Base-by-base conservation (phyloP, 176 grass and related monocot genomes). In the Triticum dicoccoides region DNA sequence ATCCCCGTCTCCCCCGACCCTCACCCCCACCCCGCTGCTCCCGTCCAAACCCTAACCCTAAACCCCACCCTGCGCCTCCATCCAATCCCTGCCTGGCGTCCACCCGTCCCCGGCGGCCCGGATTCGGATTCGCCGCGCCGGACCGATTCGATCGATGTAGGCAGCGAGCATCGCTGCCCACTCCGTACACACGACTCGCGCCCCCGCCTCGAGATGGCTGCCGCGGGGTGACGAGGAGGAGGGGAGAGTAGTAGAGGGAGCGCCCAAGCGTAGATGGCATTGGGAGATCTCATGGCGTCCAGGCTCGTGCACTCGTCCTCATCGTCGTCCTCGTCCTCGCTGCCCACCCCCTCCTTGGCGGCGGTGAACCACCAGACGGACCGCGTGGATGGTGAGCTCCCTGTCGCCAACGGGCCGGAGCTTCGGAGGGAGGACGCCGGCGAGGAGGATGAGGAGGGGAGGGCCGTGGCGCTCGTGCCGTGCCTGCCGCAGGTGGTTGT, bases 251-350 rank as follows among this genome's bases (percentile, higher is more conserved):
- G 11, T n/a, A 10, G 2, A 29, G 9, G 62, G 34, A 7, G 23
- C 41, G 63, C 18, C 52, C 18, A 30, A 62, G 83, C 83, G 52
- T 85, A 75, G 77, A 99, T 99, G 97, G 97, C 97, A 90, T 93
- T 99, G 94, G 97, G 97, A 87, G 97, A 99, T 97, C 94, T 97
- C 85, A 99, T 99, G 97, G 87, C 90, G 49, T 99, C 97, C 45
- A 94, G 97, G 89, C 88, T 94, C 84, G 89, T 83, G 65, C 90
- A 80, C 85, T 92, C 85, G 15, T 65, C 83, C 6, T 88, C 88
- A 0, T 86, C 88, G 3, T 65, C 88, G 2, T 77, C 83, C 41
- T 69, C 82, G 4, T 54, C 82, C 52, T 86, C 80, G 66, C 27
- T 87, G 42, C 35, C 92, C 61, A 41, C 79, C 14, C 54, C 89